phyloP scores from a whole-genome alignment of 2,329 filamentous ascomycete species.

The Bipolaris victoriae region DNA sequence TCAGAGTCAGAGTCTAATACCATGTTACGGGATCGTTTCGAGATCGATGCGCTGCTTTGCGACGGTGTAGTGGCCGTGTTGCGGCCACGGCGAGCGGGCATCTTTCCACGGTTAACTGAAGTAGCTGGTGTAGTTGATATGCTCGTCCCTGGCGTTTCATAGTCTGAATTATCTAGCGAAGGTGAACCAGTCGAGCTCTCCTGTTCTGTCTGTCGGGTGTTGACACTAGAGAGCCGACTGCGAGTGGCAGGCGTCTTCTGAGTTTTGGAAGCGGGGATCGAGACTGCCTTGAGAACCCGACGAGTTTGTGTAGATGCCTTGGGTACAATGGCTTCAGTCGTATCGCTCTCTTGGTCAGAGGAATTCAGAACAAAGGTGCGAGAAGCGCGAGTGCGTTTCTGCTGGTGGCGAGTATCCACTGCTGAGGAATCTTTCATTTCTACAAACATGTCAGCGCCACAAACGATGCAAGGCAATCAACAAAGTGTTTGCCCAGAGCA shows the following conservation, averaged over 20 bases:
- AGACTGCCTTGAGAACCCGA: constrained; percentile 42
- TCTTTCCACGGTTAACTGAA: constrained; percentile 34
- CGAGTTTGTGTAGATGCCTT: constrained; percentile 19
- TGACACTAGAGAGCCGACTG: constrained; percentile 16
- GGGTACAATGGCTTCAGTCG: constrained; percentile 17
- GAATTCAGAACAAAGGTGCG: constrained; percentile 41
- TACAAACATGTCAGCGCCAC: constrained; percentile 6
- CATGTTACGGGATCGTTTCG: constrained; percentile 32
- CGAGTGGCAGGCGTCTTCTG: constrained; percentile 21
- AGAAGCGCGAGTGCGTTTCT: constrained; percentile 29
- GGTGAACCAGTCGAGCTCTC: constrained; percentile 40
- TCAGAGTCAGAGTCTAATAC: constrained; percentile 41
- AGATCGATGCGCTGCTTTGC: constrained; percentile 25
- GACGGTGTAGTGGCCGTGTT: constrained; percentile 25
- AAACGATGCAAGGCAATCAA: background rate
- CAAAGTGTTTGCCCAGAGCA: background rate
- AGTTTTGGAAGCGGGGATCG: constrained; percentile 34
- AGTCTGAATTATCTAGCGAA: constrained; percentile 53
- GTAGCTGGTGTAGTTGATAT: constrained; percentile 61
- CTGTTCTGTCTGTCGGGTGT: constrained; percentile 19
- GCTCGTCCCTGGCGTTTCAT: constrained; percentile 69
- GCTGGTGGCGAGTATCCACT: constrained; percentile 19
- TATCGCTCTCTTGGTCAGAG: constrained; percentile 39
- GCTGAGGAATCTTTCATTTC: constrained; percentile 12
- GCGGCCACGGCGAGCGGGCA: constrained; percentile 31